A percentile compares a stretch with the other conserved stretches of the same genome.
Conservation (phyloP, 108 stramenopile genomes). For the Cyclostephanos tholiformis region DNA sequence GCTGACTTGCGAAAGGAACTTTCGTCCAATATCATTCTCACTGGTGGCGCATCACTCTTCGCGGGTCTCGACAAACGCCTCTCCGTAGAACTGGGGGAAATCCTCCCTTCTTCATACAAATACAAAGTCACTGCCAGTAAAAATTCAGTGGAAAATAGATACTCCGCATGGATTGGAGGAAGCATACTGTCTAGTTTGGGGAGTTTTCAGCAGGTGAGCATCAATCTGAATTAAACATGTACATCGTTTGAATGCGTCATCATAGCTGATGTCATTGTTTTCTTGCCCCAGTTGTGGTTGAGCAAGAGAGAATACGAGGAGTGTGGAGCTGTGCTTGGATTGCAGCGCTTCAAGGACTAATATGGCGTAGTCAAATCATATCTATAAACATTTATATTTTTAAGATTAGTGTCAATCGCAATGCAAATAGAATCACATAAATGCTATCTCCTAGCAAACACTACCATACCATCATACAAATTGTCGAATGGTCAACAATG, state of each 20-base stretch:
- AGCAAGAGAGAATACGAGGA: conserved; percentile 93
- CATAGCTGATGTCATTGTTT: not conserved
- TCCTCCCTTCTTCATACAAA: conserved; percentile 66
- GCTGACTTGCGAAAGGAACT: conserved; percentile 85
- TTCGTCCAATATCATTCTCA: conserved; percentile 67
- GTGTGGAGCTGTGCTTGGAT: conserved; percentile 77
- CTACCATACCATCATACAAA: no score
- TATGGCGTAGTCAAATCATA: not conserved
- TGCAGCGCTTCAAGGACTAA: conserved; percentile 64
- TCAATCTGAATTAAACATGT: not conserved
- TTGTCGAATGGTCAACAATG: no score
- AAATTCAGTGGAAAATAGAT: conserved; percentile 74
- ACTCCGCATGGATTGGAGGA: conserved; percentile 92
- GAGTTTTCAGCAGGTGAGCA: conserved; percentile 85
- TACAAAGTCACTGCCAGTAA: conserved; percentile 70
- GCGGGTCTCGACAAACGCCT: conserved; percentile 71
- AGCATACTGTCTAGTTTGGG: conserved; percentile 93
- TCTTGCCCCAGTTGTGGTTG: conserved; percentile 77
- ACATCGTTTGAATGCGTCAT: not conserved
- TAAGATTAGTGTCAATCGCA: no score
- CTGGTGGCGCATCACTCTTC: conserved; percentile 71
- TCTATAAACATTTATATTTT: not conserved
- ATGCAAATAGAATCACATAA: no score
- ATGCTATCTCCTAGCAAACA: no score
- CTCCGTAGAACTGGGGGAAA: conserved; percentile 58